phyloP scores from a whole-genome alignment of 306 rosid species.

The Quercus alba region DNA sequence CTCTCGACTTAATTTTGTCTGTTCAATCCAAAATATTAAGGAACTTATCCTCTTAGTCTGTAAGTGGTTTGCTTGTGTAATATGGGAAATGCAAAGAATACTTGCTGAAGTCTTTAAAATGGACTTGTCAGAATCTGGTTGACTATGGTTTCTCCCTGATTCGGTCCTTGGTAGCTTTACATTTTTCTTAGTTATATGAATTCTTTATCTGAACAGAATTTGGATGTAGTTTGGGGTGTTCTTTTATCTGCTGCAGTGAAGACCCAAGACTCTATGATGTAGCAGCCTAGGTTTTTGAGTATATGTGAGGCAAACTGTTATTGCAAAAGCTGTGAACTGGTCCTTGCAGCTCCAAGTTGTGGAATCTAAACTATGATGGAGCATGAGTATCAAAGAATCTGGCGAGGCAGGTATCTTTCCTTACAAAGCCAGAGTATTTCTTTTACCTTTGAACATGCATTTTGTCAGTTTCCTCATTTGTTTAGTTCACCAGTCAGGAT shows the following conservation, averaged over 20 bases:
- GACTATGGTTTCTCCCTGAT: neutral
- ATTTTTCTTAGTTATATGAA: neutral
- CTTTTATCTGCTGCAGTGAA: neutral
- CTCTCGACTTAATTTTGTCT: neutral
- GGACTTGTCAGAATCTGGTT: neutral
- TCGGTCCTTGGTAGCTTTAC: neutral
- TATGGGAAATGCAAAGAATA: neutral
- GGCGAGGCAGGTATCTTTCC: too few relatives aligned
- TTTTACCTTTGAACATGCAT: too few relatives aligned
- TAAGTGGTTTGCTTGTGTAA: neutral
- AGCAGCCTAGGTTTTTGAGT: neutral
- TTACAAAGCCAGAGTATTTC: too few relatives aligned
- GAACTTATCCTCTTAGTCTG: neutral
- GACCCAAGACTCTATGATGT: neutral
- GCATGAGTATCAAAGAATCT: neutral
- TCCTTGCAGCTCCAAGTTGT: neutral
- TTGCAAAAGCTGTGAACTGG: neutral
- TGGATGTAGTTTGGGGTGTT: neutral
- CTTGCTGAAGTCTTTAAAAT: neutral
- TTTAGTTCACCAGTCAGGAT: neutral
- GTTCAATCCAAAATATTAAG: neutral
- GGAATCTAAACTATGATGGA: neutral
- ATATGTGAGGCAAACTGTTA: neutral
- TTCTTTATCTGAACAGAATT: neutral
- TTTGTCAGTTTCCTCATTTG: neutral